Percentiles rank a stretch among this genome's conserved stretches.
These are phyloP conservation scores for Aspergillus bridgeri DNA, from an alignment of 495 filamentous ascomycete species.

Conservation along the genomic window DNA sequence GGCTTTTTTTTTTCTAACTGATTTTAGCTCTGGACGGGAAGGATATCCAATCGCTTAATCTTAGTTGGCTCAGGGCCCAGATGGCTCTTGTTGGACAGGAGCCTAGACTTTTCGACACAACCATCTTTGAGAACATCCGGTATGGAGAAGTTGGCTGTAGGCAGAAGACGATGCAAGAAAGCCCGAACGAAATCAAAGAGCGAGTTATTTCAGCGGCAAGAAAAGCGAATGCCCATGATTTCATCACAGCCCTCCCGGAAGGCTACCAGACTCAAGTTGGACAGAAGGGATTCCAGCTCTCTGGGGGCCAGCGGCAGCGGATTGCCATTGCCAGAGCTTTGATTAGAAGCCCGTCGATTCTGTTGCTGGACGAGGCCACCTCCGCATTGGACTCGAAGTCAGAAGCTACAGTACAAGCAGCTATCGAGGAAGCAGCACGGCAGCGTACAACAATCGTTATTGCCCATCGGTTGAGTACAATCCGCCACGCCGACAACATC, in stretches of 20 bases:
- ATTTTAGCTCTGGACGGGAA: slow-evolving; percentile 42
- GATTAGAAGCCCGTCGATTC: slow-evolving; percentile 71
- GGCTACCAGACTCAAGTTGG: slow-evolving; percentile 25
- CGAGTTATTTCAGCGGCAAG: not conserved
- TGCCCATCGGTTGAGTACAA: slow-evolving; percentile 50
- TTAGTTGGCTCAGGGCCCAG: slow-evolving; percentile 45
- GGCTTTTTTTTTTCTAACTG: too few relatives aligned
- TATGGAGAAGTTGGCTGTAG: not conserved
- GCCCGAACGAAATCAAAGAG: not conserved
- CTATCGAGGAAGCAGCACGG: slow-evolving; percentile 27
- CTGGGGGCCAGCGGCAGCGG: slow-evolving; percentile 50
- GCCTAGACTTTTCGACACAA: not conserved
- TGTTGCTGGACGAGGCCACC: slow-evolving; percentile 53
- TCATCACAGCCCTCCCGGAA: slow-evolving; percentile 5
- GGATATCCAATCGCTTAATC: slow-evolving; percentile 47
- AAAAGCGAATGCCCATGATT: not conserved
- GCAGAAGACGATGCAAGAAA: too few relatives aligned
- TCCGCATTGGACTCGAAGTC: slow-evolving; percentile 38
- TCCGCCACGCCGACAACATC: slow-evolving; percentile 19
- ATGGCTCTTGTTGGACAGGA: slow-evolving; percentile 49
- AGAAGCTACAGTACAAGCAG: slow-evolving; percentile 39
- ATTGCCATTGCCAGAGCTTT: slow-evolving; percentile 66
- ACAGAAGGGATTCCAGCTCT: slow-evolving; percentile 20
- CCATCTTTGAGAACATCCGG: not conserved
- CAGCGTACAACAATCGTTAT: slow-evolving; percentile 28